Evolutionary conservation across 2,329 filamentous ascomycete genomes (phyloP).

Genomic region (Clonostachys rosea): DNA sequence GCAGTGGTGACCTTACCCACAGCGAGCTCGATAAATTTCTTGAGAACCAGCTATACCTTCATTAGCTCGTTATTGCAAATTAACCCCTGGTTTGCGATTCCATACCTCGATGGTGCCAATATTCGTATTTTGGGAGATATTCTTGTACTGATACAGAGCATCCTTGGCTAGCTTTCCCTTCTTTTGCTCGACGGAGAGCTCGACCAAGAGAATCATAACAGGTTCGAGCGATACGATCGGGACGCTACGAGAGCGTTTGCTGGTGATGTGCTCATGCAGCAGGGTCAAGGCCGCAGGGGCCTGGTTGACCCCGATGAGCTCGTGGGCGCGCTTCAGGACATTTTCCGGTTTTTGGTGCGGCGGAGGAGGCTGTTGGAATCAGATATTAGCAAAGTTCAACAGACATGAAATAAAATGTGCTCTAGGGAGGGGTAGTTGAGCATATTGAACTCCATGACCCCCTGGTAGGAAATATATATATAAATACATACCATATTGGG

Average conservation of each 20-base stretch:
- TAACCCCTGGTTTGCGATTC: neutral
- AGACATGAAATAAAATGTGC: neutral
- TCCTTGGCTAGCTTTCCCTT: slow-evolving; percentile 99
- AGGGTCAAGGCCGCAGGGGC: slow-evolving; percentile 86
- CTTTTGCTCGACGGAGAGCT: slow-evolving; percentile 93
- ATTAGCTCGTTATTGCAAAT: neutral
- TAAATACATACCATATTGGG: slow-evolving; percentile 41
- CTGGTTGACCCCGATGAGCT: slow-evolving; percentile 98
- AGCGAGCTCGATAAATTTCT: slow-evolving; percentile 96
- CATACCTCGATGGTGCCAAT: slow-evolving; percentile 91
- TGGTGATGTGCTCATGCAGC: slow-evolving; percentile 98
- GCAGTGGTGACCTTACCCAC: slow-evolving; percentile 95
- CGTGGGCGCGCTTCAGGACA: slow-evolving; percentile 96
- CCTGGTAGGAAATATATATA: slow-evolving; percentile 3
- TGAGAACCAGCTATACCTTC: slow-evolving; percentile 69
- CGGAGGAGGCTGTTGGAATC: slow-evolving; percentile 70
- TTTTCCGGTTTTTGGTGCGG: slow-evolving; percentile 98
- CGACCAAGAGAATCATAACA: slow-evolving; percentile 96
- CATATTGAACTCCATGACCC: neutral
- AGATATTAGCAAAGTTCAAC: neutral
- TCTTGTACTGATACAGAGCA: slow-evolving; percentile 99
- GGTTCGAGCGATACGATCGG: slow-evolving; percentile 95
- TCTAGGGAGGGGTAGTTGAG: slow-evolving; percentile 1
- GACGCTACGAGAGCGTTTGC: slow-evolving; percentile 95
- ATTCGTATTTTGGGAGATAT: slow-evolving; percentile 98